Percentiles rank a stretch among this genome's conserved stretches.
phyloP scores from a whole-genome alignment of 768 basidiomycete species.

The Zangia roseola region DNA sequence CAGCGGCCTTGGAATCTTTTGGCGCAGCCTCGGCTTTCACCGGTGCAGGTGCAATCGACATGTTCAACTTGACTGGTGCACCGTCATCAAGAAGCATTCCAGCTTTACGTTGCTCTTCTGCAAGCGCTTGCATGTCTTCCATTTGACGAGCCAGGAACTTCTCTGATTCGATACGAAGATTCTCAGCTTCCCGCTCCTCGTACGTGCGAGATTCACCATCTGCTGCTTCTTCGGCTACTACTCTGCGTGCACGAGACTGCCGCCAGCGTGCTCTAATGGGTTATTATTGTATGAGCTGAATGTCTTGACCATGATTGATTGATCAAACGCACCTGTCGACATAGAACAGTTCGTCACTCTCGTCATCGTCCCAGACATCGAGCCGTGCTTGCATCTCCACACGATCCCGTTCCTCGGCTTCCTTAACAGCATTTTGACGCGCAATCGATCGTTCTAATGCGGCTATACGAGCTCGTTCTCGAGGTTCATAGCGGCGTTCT shows the following conservation, averaged over 20 bases:
- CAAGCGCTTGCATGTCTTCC: slow-evolving; percentile 92
- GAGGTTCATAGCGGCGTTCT: slow-evolving; percentile 89
- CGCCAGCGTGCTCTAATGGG: slow-evolving; percentile 81
- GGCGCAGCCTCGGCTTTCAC: slow-evolving; percentile 45
- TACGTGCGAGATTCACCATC: slow-evolving; percentile 80
- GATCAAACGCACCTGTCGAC: slow-evolving; percentile 68
- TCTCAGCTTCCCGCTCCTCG: slow-evolving; percentile 85
- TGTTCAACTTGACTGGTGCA: slow-evolving; percentile 83
- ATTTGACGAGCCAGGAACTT: slow-evolving; percentile 91
- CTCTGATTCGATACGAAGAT: slow-evolving; percentile 87
- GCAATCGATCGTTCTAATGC: slow-evolving; percentile 73
- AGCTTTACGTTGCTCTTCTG: slow-evolving; percentile 87
- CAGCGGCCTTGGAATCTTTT: slow-evolving; percentile 52
- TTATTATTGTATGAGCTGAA: neutral
- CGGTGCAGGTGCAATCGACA: slow-evolving; percentile 57
- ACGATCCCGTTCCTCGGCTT: slow-evolving; percentile 78
- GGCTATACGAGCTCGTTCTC: slow-evolving; percentile 81
- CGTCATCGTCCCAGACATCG: slow-evolving; percentile 91
- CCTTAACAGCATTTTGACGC: slow-evolving; percentile 66
- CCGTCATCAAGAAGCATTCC: slow-evolving; percentile 91
- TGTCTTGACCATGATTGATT: neutral
- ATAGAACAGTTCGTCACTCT: slow-evolving; percentile 91
- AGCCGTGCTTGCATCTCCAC: slow-evolving; percentile 77
- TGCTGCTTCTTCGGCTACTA: slow-evolving; percentile 76
- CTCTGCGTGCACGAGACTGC: slow-evolving; percentile 62